phyloP scores from a whole-genome alignment of 176 grass and related monocot genomes.

The Chloris gayana region DNA sequence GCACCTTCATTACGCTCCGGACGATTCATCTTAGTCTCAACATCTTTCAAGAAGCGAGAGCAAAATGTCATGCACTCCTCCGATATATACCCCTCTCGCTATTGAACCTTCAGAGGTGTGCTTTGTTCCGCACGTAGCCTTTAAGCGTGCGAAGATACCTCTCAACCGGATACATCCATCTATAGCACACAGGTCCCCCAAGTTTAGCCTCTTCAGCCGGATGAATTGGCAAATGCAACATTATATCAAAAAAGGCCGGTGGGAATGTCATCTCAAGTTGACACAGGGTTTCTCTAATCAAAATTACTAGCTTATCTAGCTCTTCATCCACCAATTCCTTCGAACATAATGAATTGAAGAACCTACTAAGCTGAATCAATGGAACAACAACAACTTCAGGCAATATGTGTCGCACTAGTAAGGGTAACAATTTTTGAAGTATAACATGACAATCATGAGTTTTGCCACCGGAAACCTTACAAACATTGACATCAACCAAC shows the following conservation, averaged over 20 bases:
- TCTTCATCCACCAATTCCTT: neutral
- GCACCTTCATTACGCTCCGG: too few relatives aligned
- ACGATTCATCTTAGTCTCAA: too few relatives aligned
- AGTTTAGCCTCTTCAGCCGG: neutral
- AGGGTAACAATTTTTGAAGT: constrained; percentile 7
- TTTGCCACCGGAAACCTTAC: constrained; percentile 17
- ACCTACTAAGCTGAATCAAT: neutral
- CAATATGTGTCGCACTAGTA: neutral
- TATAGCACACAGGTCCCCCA: neutral
- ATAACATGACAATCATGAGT: constrained; percentile 24
- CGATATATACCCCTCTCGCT: neutral
- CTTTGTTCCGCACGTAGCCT: neutral
- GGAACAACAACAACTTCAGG: neutral
- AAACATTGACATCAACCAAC: neutral
- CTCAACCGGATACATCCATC: constrained; percentile 8
- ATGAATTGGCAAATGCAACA: neutral
- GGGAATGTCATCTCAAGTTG: neutral
- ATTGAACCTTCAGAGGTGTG: neutral
- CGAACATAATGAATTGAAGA: neutral
- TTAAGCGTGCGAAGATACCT: neutral
- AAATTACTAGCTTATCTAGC: neutral
- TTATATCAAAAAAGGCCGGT: neutral
- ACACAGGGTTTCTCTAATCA: neutral
- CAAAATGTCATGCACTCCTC: too few relatives aligned
- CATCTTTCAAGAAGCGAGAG: too few relatives aligned